Evolutionary conservation across 208 protist species (phyloP).

Genomic region (Vickermania ingenoplastis): DNA sequence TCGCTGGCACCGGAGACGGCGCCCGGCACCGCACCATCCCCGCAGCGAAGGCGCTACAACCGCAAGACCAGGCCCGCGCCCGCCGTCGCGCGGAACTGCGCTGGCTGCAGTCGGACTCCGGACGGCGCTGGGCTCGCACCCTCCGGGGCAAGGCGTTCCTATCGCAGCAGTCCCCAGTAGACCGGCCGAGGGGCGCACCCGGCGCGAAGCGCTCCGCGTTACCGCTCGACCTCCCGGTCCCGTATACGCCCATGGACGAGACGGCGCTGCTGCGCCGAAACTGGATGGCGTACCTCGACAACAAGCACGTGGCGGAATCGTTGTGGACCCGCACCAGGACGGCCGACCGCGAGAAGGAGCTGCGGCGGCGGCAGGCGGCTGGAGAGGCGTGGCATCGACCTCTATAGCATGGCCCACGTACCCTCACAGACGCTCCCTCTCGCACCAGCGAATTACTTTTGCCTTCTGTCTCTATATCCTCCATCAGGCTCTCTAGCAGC

Average conservation of each 20-base stretch:
- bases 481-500: no score
- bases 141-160: constrained; percentile 82
- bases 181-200: constrained; percentile 68
- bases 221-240: constrained; percentile 69
- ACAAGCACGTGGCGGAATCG: constrained; percentile 85
- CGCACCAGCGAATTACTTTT: no score
- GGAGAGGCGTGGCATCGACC: constrained; percentile 85
- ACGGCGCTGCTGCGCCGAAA: constrained; percentile 66
- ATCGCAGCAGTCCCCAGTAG: constrained; percentile 46
- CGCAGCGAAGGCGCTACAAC: constrained; percentile 60
- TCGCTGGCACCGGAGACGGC: constrained; percentile 9
- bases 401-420: no score
- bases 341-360: constrained; percentile 69
- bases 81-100: constrained; percentile 57
- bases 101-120: constrained; percentile 56
- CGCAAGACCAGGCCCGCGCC: constrained; percentile 48
- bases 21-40: constrained; percentile 73
- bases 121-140: constrained; percentile 53
- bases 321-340: constrained; percentile 80
- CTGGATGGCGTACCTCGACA: constrained; percentile 89
- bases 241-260: constrained; percentile 89
- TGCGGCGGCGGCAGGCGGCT: constrained; percentile 61
- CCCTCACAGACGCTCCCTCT: no score
- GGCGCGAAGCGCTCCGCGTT: constrained; percentile 59
- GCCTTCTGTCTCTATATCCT: no score